phyloP scores from a whole-genome alignment of 495 filamentous ascomycete genomes.

The Aspergillus sclerotioniger region DNA sequence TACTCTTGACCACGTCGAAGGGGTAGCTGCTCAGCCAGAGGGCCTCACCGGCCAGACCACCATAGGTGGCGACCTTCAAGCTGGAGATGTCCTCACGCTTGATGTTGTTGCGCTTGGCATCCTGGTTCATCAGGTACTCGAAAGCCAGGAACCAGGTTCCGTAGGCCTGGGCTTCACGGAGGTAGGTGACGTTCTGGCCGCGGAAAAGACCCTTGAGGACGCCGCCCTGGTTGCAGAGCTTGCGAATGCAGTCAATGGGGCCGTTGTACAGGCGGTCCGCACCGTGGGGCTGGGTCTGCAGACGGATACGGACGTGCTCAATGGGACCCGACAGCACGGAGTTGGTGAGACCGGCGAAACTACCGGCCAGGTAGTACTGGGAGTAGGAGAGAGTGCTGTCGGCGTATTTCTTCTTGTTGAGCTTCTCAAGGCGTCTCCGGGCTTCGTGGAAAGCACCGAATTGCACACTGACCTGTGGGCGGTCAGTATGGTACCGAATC shows the following conservation, averaged over 20 bases:
- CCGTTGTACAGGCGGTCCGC: conserved; percentile 73
- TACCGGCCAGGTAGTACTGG: conserved; percentile 88
- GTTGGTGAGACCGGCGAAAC: conserved; percentile 91
- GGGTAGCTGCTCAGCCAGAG: conserved; percentile 93
- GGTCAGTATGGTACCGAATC: neutral
- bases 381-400: conserved; percentile 61
- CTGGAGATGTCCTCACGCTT: conserved; percentile 72
- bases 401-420: conserved; percentile 58
- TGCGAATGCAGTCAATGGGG: conserved; percentile 84
- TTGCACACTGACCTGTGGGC: conserved; percentile 74
- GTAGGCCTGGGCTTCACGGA: conserved; percentile 92
- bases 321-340: conserved; percentile 85
- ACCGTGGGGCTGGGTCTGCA: conserved; percentile 95
- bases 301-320: conserved; percentile 95
- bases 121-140: conserved; percentile 92
- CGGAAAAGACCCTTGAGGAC: conserved; percentile 75
- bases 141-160: conserved; percentile 93
- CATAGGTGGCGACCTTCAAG: conserved; percentile 87
- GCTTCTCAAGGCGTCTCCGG: conserved; percentile 75
- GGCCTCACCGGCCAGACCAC: conserved; percentile 88
- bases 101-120: conserved; percentile 71
- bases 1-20: conserved; percentile 96
- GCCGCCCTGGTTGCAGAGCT: conserved; percentile 67
- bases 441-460: conserved; percentile 97
- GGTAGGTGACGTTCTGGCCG: conserved; percentile 78